Evolutionary conservation across 371 early-diverging fungal genomes (phyloP).

Genomic region (Dichotomocladium elegans): DNA sequence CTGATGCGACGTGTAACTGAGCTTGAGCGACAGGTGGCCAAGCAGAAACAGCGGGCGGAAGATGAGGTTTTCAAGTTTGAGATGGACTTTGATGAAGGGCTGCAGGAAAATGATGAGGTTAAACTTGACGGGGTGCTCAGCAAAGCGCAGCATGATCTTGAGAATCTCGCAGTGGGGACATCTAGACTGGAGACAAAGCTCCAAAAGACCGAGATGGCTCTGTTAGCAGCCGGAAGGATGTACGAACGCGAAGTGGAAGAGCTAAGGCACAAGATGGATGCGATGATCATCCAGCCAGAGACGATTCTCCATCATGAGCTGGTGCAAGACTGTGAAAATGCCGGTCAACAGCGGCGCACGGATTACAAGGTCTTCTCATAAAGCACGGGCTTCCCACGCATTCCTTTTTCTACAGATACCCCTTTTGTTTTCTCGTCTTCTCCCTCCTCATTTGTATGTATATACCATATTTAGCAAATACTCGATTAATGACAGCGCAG

Average conservation of each 20-base stretch:
- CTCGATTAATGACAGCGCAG: too few relatives aligned
- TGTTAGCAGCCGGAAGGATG: conserved; percentile 7
- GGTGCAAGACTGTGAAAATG: too few relatives aligned
- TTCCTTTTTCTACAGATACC: too few relatives aligned
- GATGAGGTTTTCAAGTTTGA: conserved; percentile 10
- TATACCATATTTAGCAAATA: too few relatives aligned
- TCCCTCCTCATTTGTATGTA: too few relatives aligned
- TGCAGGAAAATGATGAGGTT: background rate
- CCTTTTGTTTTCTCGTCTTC: too few relatives aligned
- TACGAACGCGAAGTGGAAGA: conserved; percentile 16
- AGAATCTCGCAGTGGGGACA: conserved; percentile 16
- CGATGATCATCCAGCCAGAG: conserved; percentile 17
- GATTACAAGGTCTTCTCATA: too few relatives aligned
- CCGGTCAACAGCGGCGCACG: too few relatives aligned
- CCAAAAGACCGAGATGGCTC: conserved; percentile 20
- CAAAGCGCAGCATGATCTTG: conserved; percentile 15
- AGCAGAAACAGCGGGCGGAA: conserved; percentile 9
- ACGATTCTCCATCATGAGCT: background rate
- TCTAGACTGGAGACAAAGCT: conserved; percentile 21
- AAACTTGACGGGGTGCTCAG: background rate
- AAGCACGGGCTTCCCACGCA: too few relatives aligned
- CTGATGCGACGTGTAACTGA: conserved; percentile 12
- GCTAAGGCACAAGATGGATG: conserved; percentile 18
- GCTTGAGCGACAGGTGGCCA: conserved; percentile 4
- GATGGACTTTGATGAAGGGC: background rate